Conservation (phyloP, 352 stramenopile species). For the Pythium monospermum region DNA sequence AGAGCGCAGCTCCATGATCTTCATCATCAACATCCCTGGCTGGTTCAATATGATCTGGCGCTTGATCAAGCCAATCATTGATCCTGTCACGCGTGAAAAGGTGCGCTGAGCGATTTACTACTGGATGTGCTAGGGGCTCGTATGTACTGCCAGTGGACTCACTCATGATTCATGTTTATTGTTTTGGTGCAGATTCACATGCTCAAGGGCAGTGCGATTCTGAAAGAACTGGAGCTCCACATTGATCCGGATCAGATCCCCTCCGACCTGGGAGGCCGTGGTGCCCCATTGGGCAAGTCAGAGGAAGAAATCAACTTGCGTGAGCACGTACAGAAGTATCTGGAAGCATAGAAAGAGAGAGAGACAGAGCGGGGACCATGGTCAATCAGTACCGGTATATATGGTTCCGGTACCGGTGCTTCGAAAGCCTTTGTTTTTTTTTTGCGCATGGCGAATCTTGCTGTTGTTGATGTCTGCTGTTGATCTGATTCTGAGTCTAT, state of each 20-base stretch:
- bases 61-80: constrained; percentile 90
- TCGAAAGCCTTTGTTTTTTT: too few relatives aligned
- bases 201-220: constrained; percentile 76
- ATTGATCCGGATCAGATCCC: constrained; percentile 69
- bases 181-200: constrained; percentile 38
- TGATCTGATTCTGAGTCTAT: too few relatives aligned
- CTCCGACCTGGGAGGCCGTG: constrained; percentile 63
- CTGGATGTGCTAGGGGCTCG: not conserved
- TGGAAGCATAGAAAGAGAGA: constrained; percentile 27
- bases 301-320: constrained; percentile 60
- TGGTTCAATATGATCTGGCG: constrained; percentile 95
- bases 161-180: not conserved
- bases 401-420: too few relatives aligned
- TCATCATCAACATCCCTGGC: constrained; percentile 94
- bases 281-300: constrained; percentile 55
- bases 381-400: too few relatives aligned
- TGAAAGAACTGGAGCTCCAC: constrained; percentile 62
- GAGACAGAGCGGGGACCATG: too few relatives aligned
- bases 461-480: too few relatives aligned
- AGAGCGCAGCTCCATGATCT: constrained; percentile 91
- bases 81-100: constrained; percentile 93
- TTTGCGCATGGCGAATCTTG: too few relatives aligned
- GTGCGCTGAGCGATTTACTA: constrained; percentile 30
- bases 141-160: not conserved
- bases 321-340: constrained; percentile 69